Evolutionary conservation across 163 green algal species (phyloP).

Genomic region (Chloromonas sp.): DNA sequence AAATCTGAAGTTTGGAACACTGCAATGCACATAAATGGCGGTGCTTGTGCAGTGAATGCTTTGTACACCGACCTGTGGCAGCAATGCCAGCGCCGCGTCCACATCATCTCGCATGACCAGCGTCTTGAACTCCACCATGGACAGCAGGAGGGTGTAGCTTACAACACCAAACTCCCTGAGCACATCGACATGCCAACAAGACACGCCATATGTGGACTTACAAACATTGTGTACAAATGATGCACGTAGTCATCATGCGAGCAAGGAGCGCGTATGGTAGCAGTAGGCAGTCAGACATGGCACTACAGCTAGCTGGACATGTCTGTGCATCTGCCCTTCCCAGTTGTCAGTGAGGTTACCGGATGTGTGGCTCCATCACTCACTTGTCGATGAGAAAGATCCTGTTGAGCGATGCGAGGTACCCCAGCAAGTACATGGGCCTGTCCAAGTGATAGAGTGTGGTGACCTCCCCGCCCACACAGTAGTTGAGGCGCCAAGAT

Average conservation of each 20-base stretch:
- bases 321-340: no score
- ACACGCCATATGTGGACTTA: no score
- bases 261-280: background rate
- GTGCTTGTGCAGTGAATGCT: no score
- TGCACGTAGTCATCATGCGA: background rate
- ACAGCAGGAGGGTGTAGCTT: conserved; percentile 89
- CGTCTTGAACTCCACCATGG: conserved; percentile 98
- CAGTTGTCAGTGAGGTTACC: no score
- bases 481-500: conserved; percentile 92
- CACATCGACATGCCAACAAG: no score
- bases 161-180: conserved; percentile 74
- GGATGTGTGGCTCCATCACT: conserved; percentile 1
- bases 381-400: conserved; percentile 94
- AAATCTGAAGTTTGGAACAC: no score
- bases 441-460: conserved; percentile 93
- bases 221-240: no score
- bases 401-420: conserved; percentile 82
- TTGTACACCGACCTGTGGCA: conserved; percentile 31
- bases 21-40: no score
- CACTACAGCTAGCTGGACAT: background rate
- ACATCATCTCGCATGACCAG: conserved; percentile 87
- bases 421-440: conserved; percentile 96
- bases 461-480: conserved; percentile 92
- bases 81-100: conserved; percentile 58
- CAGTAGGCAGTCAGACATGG: background rate